Evolutionary conservation across 2,329 filamentous ascomycete genomes (phyloP), one percentile per base, ranked within the genome.

Genomic region (Colletotrichum spaethianum): DNA sequence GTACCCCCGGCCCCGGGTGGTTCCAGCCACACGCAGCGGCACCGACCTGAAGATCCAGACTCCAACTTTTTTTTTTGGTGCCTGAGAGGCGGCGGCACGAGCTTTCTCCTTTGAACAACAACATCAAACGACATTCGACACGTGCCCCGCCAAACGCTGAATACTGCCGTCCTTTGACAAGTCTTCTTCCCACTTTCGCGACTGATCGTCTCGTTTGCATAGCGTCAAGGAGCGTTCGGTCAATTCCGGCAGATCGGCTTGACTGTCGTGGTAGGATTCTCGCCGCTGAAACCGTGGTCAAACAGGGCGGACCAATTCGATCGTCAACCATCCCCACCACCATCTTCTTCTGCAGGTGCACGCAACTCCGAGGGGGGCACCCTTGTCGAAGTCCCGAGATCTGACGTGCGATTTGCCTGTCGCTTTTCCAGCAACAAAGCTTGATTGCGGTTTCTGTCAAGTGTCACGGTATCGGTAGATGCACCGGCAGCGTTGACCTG

Each of bases 251-350:
- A 56, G 33, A 63, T 68, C 64, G 64, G 59, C 64, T 63, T 36
- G 33, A 38, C 42, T n/a, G 40, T 71, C 64, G 64, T 50, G 46
- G 62, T 42, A 59, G 65, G 18, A 60, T 40, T 67, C 36, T 56
- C 55, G n/a, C 50, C 50, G 48, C 65, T 72, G 69, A 72, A 72
- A 72, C 69, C 52, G 65, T 69, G 33, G 59, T 72, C 65, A 72
- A 69, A 72, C 69, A 63, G 50, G 61, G 60, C 65, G 18, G 36
- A 18, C 42, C 46, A 26, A 63, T 50, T 52, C 31, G 14, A 55
- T n/a, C 61, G 26, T n/a, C 46, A 40, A 26, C 33, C 23, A 28
- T 42, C 61, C 48, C 36, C 36, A 40, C 48, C 26, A 40, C 48
- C 36, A 42, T 50, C 44, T 14, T 9, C 12, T 14, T 50, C 18